Percentiles rank a stretch among this genome's conserved stretches.
Conservation (phyloP, 2,329 filamentous ascomycete genomes). For the Colletotrichum liaoningense region DNA sequence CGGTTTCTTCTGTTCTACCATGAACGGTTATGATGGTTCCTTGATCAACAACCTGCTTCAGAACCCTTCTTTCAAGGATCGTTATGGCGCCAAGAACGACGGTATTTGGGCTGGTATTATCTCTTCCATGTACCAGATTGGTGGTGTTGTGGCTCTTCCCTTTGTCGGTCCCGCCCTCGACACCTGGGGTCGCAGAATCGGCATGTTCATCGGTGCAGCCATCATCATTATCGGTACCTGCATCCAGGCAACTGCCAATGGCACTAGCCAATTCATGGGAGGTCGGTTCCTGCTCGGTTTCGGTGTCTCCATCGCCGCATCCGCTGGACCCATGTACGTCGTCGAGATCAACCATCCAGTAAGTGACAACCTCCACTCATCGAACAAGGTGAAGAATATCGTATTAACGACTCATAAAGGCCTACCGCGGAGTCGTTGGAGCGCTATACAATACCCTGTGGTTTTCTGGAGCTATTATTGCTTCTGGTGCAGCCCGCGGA, state of each 20-base stretch:
- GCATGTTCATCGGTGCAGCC: slow-evolving; percentile 57
- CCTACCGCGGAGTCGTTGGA: slow-evolving; percentile 55
- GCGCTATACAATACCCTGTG: slow-evolving; percentile 58
- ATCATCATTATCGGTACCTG: slow-evolving; percentile 57
- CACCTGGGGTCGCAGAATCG: slow-evolving; percentile 57
- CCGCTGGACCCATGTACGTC: slow-evolving; percentile 60
- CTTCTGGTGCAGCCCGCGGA: slow-evolving; percentile 61
- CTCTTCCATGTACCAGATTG: slow-evolving; percentile 64
- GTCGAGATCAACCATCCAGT: slow-evolving; percentile 58
- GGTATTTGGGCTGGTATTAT: slow-evolving; percentile 62
- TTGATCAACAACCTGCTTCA: slow-evolving; percentile 61
- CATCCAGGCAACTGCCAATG: slow-evolving; percentile 55
- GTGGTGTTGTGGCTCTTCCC: slow-evolving; percentile 58
- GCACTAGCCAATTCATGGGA: slow-evolving; percentile 58
- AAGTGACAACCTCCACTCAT: not conserved
- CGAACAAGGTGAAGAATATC: not conserved
- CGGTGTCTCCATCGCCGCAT: slow-evolving; percentile 58
- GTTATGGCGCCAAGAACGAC: slow-evolving; percentile 53
- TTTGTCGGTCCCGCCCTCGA: slow-evolving; percentile 60
- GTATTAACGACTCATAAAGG: slow-evolving; percentile 24
- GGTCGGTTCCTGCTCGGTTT: slow-evolving; percentile 74
- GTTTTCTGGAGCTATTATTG: slow-evolving; percentile 62
- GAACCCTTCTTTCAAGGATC: slow-evolving; percentile 52
- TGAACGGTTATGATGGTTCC: slow-evolving; percentile 65
- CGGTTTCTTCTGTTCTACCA: slow-evolving; percentile 61